Base-by-base conservation (phyloP, 768 basidiomycete species). In the Leccinum subgranulosum region DNA sequence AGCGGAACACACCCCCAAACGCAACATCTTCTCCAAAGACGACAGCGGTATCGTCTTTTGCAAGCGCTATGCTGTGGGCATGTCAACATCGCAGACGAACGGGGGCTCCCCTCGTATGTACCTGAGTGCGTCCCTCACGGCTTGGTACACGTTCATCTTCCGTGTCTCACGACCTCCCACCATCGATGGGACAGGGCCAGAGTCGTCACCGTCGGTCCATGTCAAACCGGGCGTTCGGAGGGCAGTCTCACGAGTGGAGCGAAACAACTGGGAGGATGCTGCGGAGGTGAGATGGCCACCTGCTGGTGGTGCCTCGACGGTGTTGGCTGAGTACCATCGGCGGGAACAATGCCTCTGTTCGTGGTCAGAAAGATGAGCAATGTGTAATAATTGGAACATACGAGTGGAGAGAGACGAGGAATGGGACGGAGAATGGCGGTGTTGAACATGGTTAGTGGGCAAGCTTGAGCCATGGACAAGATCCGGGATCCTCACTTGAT, bases 141-240 rank as follows among this genome's bases (percentile, higher is more conserved):
- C 91, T 69, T 97, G 94, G 72, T 94, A 97, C 63, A 88, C 77
- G 69, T 98, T 98, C 93, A 96, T 96, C 76, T 94, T 94, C 63
- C 92, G 84, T 21, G 92, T 95, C 73, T 93, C 90, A 51, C 90
- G 82, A 15, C 90, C 91, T 19, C 84, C 90, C 14, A 87, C 74
- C 39, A 84, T 78, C 34, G 75, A 74, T 45, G 71, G 74, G 49
- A 78, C 61, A 12, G 79, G 71, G 6, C 71, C 74, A 17, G 74
- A 72, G 15, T 36, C 34, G 51, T 82, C 83, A 34, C 84, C 85
- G 56, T 91, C 88, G 11, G 76, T 69, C 88, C 90, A 94, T n/a
- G 63, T 66, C 49, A 94, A 69, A 8, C 85, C 90, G 3, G 87
- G 85, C 0, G 90, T 87, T 46, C 84, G 85, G 10, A 95, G 73